Evolutionary conservation across 1,284 basidiomycete genomes (phyloP).

Genomic region (Erythrobasidium hasegawianum): DNA sequence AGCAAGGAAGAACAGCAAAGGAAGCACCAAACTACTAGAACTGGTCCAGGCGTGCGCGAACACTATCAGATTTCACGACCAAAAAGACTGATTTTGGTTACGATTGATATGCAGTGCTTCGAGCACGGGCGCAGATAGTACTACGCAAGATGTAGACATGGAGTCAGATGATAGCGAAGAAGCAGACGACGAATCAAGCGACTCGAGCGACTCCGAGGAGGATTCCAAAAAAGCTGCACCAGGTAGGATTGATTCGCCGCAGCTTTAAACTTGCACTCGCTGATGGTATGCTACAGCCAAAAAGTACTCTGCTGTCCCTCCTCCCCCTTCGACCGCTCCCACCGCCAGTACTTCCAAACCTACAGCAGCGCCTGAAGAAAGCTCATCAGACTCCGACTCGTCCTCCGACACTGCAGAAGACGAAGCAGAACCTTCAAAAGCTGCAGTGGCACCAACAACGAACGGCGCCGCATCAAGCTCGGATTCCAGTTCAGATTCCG

Average conservation of each 20-base stretch:
- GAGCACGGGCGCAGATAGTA: neutral
- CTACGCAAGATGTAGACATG: neutral
- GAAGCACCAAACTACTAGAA: conserved; percentile 20
- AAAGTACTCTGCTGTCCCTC: conserved; percentile 45
- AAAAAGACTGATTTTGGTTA: too few species aligned
- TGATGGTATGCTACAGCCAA: conserved; percentile 38
- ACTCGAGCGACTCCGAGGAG: neutral
- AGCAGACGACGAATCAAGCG: conserved; percentile 1
- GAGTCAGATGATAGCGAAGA: conserved; percentile 1
- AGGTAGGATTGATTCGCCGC: conserved; percentile 20
- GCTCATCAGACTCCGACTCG: conserved; percentile 29
- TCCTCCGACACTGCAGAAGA: too few species aligned
- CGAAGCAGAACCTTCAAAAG: too few species aligned
- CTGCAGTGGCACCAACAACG: neutral
- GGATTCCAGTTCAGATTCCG: conserved; percentile 35
- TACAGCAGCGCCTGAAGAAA: too few species aligned
- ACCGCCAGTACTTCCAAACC: neutral
- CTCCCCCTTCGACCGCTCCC: conserved; percentile 32
- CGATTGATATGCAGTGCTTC: too few species aligned
- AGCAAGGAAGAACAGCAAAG: conserved; percentile 12
- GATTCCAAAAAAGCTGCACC: conserved; percentile 31
- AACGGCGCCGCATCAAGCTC: conserved; percentile 11
- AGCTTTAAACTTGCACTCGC: conserved; percentile 34
- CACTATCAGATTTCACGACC: too few species aligned
- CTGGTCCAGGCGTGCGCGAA: conserved; percentile 4